These are phyloP conservation scores for Ambrosiella xylebori DNA, from an alignment of 2,329 filamentous ascomycete species.

Conservation along the genomic window DNA sequence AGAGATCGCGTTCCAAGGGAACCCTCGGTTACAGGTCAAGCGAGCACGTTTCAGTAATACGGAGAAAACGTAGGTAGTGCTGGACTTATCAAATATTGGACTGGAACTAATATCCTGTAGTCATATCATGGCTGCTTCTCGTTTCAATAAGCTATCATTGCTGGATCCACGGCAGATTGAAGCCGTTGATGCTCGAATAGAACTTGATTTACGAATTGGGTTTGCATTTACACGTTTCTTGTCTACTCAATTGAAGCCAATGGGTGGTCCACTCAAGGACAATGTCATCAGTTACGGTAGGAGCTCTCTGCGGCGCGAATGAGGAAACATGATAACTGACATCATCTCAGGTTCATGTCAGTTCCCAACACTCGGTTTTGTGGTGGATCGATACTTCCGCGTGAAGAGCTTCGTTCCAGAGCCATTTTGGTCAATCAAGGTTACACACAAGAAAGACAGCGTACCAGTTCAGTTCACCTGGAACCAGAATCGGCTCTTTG, in stretches of 20 bases:
- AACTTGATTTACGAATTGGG: constrained; percentile 82
- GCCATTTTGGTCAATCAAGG: constrained; percentile 78
- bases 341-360: constrained; percentile 58
- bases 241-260: constrained; percentile 55
- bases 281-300: constrained; percentile 66
- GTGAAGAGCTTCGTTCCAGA: constrained; percentile 91
- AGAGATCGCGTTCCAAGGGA: constrained; percentile 58
- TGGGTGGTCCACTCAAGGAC: constrained; percentile 50
- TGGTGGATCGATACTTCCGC: constrained; percentile 87
- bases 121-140: constrained; percentile 70
- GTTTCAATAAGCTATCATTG: constrained; percentile 43
- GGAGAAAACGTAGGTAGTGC: constrained; percentile 49
- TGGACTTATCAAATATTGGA: constrained; percentile 2
- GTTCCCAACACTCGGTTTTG: constrained; percentile 90
- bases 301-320: constrained; percentile 11
- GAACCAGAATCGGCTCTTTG: constrained; percentile 70
- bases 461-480: constrained; percentile 74
- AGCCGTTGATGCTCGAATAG: constrained; percentile 76
- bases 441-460: constrained; percentile 59
- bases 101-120: constrained; percentile 25
- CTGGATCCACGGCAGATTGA: constrained; percentile 76
- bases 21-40: constrained; percentile 58
- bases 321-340: not conserved
- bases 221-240: constrained; percentile 83
- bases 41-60: constrained; percentile 92